Percentiles rank a stretch among this genome's conserved stretches.
These are phyloP conservation scores for Umbelopsis ramanniana DNA, from an alignment of 192 early-diverging fungal species.

Conservation along the genomic window DNA sequence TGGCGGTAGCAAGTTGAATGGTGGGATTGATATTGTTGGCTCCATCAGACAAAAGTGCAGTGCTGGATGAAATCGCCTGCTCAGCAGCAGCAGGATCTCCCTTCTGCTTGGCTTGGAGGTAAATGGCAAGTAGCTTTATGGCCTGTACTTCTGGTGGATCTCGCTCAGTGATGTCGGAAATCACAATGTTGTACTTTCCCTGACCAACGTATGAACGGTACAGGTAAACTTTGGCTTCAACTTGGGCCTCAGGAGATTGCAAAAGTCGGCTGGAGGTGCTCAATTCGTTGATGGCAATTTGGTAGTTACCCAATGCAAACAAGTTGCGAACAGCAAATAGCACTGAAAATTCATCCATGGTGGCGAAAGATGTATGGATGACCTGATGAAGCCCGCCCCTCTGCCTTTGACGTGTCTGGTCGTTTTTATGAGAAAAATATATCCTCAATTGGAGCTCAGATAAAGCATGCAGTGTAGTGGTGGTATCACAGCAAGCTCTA, in stretches of 20 bases:
- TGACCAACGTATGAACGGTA: slow-evolving; percentile 85
- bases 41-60: slow-evolving; percentile 52
- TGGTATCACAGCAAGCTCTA: too few relatives aligned
- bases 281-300: slow-evolving; percentile 72
- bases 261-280: slow-evolving; percentile 40
- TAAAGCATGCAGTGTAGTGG: neutral
- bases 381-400: slow-evolving; percentile 12
- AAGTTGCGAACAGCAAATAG: slow-evolving; percentile 75
- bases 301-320: slow-evolving; percentile 73
- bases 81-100: slow-evolving; percentile 42
- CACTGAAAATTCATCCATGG: slow-evolving; percentile 55
- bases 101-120: slow-evolving; percentile 56
- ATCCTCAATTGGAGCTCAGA: neutral
- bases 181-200: slow-evolving; percentile 68
- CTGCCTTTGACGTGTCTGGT: neutral
- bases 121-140: slow-evolving; percentile 66
- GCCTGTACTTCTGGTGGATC: slow-evolving; percentile 65
- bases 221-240: slow-evolving; percentile 69
- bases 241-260: slow-evolving; percentile 42
- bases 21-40: slow-evolving; percentile 56
- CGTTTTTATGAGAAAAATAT: slow-evolving; percentile 13
- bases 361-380: slow-evolving; percentile 19
- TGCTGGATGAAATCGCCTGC: slow-evolving; percentile 51
- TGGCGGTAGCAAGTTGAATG: slow-evolving; percentile 68
- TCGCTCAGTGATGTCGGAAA: slow-evolving; percentile 63